phyloP scores from a whole-genome alignment of 306 rosid genomes.

The Cucumis hystrix region DNA sequence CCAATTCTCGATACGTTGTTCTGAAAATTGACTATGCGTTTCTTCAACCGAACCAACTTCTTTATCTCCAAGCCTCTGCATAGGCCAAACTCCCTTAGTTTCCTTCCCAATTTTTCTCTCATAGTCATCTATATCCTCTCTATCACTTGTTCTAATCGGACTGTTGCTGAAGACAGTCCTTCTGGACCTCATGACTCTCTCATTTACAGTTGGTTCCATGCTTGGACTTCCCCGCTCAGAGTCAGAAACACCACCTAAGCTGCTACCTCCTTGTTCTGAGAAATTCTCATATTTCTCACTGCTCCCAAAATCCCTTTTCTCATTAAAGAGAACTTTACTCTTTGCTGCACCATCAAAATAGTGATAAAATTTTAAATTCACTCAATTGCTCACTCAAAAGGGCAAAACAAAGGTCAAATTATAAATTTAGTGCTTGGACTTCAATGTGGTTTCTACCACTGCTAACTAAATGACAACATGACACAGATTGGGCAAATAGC shows the following conservation, averaged over 20 bases:
- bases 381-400: neutral
- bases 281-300: slow-evolving; percentile 16
- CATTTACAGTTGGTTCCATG: slow-evolving; percentile 14
- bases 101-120: slow-evolving; percentile 9
- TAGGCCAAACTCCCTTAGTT: slow-evolving; percentile 11
- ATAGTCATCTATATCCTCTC: slow-evolving; percentile 6
- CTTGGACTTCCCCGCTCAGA: slow-evolving; percentile 14
- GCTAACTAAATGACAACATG: no score
- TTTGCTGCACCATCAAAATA: slow-evolving; percentile 19
- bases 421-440: neutral
- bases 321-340: slow-evolving; percentile 11
- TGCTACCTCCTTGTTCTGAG: slow-evolving; percentile 13
- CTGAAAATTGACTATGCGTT: neutral
- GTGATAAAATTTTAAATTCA: neutral
- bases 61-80: slow-evolving; percentile 11
- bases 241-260: slow-evolving; percentile 9
- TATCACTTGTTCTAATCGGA: slow-evolving; percentile 15
- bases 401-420: neutral
- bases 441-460: neutral
- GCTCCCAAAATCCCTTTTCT: slow-evolving; percentile 6
- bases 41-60: slow-evolving; percentile 13
- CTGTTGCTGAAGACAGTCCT: slow-evolving; percentile 6
- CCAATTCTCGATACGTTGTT: slow-evolving; percentile 15
- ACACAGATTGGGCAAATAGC: no score
- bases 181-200: slow-evolving; percentile 15